Percentiles rank a stretch among this genome's conserved stretches.
phyloP scores from a whole-genome alignment of 371 early-diverging fungal species.

The Nosema bombycis region DNA sequence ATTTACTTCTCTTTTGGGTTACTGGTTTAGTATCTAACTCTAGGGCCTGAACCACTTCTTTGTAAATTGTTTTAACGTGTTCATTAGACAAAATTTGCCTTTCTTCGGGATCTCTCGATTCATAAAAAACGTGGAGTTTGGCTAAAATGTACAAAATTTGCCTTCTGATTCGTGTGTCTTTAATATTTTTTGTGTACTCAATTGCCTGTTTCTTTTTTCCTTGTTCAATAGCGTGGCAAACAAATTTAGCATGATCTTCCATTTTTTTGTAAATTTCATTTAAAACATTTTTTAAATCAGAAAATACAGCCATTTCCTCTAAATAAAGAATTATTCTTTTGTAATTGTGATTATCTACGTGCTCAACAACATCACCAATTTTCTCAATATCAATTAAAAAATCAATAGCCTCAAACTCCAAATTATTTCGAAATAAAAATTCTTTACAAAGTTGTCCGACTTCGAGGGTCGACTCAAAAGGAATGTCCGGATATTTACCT shows the following conservation, averaged over 20 bases:
- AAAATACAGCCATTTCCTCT: constrained; percentile 43
- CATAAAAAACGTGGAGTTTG: constrained; percentile 44
- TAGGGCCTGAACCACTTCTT: constrained; percentile 15
- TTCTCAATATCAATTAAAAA: constrained; percentile 60
- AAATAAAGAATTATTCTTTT: constrained; percentile 61
- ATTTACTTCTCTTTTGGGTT: constrained; percentile 38
- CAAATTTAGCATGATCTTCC: constrained; percentile 31
- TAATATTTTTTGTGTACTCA: constrained; percentile 30
- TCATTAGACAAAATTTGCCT: constrained; percentile 39
- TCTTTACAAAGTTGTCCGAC: constrained; percentile 34
- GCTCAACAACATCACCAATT: constrained; percentile 43
- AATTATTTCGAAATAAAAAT: constrained; percentile 63
- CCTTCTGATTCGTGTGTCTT: constrained; percentile 20
- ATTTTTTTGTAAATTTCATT: constrained; percentile 47
- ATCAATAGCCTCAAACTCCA: constrained; percentile 65
- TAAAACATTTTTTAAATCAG: constrained; percentile 37
- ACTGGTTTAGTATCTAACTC: constrained; percentile 38
- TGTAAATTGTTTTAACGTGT: constrained; percentile 31
- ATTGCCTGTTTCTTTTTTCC: constrained; percentile 30
- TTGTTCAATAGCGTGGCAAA: constrained; percentile 36
- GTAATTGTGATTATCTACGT: constrained; percentile 60
- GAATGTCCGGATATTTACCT: constrained; percentile 1
- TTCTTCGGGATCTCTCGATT: constrained; percentile 25
- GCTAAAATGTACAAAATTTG: constrained; percentile 52
- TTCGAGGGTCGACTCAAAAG: constrained; percentile 21